A percentile compares a stretch with the other conserved stretches of the same genome.
Conservation (phyloP, 768 basidiomycete genomes). For the Lepiota brunneoincarnata region DNA sequence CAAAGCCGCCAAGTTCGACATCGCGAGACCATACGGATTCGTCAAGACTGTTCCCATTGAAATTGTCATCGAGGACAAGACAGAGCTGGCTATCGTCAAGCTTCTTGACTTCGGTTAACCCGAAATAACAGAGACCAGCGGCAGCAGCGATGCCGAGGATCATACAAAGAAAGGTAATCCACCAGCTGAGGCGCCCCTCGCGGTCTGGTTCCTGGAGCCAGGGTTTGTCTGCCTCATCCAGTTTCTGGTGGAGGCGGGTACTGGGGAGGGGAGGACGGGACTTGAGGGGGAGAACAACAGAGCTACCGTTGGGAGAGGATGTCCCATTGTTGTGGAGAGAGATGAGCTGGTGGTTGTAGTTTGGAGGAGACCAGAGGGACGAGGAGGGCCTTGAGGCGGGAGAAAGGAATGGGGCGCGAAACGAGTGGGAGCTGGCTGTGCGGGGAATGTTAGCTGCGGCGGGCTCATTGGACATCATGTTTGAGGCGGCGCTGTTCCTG, state of each 20-base stretch:
- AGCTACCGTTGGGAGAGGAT: slow-evolving; percentile 13
- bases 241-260: slow-evolving; percentile 50
- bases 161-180: slow-evolving; percentile 51
- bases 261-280: slow-evolving; percentile 40
- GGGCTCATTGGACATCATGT: slow-evolving; percentile 22
- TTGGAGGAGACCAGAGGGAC: slow-evolving; percentile 60
- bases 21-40: slow-evolving; percentile 62
- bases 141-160: slow-evolving; percentile 54
- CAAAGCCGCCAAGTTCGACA: slow-evolving; percentile 73
- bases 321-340: slow-evolving; percentile 11
- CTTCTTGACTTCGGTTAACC: slow-evolving; percentile 42
- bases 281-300: slow-evolving; percentile 18
- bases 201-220: slow-evolving; percentile 48
- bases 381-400: slow-evolving; percentile 66
- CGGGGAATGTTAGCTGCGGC: slow-evolving; percentile 31
- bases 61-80: slow-evolving; percentile 71
- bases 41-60: slow-evolving; percentile 41
- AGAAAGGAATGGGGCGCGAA: slow-evolving; percentile 69
- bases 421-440: slow-evolving; percentile 42
- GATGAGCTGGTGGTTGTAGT: slow-evolving; percentile 27
- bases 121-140: slow-evolving; percentile 52
- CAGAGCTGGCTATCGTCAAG: slow-evolving; percentile 47
- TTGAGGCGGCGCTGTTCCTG: slow-evolving; percentile 41
- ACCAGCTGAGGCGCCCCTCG: slow-evolving; percentile 31
- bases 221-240: slow-evolving; percentile 54